These are phyloP conservation scores for Rhinocladiella similis DNA, from an alignment of 2,329 filamentous ascomycete species.

Conservation along the genomic window DNA sequence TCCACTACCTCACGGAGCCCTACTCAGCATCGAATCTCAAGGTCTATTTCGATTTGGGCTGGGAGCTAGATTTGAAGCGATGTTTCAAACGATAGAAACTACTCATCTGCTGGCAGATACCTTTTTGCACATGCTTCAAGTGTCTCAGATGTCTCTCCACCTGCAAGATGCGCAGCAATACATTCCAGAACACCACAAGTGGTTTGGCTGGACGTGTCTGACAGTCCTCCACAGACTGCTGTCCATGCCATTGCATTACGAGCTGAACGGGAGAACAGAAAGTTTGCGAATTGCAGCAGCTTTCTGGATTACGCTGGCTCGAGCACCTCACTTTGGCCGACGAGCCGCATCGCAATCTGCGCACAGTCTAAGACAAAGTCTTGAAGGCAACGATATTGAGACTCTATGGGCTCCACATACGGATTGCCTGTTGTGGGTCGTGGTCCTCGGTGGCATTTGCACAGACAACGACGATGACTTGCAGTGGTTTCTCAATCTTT, in stretches of 20 bases:
- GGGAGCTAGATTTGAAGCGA: conserved; percentile 7
- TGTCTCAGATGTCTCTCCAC: conserved; percentile 13
- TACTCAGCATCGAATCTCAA: conserved; percentile 3
- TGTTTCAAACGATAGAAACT: conserved; percentile 3
- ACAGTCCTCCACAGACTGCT: conserved; percentile 22
- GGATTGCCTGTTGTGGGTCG: conserved; percentile 18
- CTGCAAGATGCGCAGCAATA: conserved; percentile 10
- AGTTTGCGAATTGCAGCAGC: conserved; percentile 13
- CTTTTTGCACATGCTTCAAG: conserved; percentile 16
- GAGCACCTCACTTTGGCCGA: conserved; percentile 8
- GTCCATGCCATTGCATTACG: conserved; percentile 12
- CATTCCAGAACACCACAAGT: conserved; percentile 15
- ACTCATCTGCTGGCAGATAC: conserved; percentile 1
- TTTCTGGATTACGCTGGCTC: conserved; percentile 9
- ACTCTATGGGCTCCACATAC: conserved; percentile 4
- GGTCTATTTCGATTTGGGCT: conserved; percentile 4
- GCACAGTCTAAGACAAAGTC: neutral
- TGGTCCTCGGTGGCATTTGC: conserved; percentile 17
- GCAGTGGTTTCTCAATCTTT: conserved; percentile 16
- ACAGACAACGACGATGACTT: conserved; percentile 8
- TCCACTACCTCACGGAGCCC: conserved; percentile 5
- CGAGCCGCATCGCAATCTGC: conserved; percentile 3
- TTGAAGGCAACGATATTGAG: conserved; percentile 10
- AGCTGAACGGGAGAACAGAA: conserved; percentile 10
- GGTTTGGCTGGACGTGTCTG: conserved; percentile 16